Evolutionary conservation across 805 yeast genomes (phyloP).

Genomic region (Saccharomycopsis sp.): DNA sequence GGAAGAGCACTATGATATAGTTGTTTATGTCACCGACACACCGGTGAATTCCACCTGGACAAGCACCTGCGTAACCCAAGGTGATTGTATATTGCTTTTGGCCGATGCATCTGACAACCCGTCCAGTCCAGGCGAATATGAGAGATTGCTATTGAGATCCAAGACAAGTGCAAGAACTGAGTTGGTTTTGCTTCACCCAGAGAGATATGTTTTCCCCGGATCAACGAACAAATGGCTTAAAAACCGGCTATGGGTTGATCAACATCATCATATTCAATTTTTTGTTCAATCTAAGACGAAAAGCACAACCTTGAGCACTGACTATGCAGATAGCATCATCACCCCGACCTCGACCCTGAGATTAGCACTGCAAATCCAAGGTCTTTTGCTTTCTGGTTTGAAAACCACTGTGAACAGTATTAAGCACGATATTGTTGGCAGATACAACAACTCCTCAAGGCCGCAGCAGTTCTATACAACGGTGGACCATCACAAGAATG

Average conservation of each 20-base stretch:
- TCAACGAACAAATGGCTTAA: slow-evolving; percentile 79
- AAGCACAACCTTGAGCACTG: background rate
- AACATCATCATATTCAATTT: slow-evolving; percentile 89
- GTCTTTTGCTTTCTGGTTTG: slow-evolving; percentile 21
- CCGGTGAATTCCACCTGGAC: slow-evolving; percentile 83
- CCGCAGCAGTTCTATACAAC: slow-evolving; percentile 11
- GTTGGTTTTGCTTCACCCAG: slow-evolving; percentile 74
- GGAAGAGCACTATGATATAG: slow-evolving; percentile 83
- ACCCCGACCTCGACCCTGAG: background rate
- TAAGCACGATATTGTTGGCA: slow-evolving; percentile 25
- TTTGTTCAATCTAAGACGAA: slow-evolving; percentile 23
- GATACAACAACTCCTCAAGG: slow-evolving; percentile 23
- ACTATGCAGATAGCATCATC: background rate
- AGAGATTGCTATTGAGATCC: slow-evolving; percentile 59
- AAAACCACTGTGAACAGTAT: slow-evolving; percentile 31
- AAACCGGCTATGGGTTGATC: slow-evolving; percentile 80
- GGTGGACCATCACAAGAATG: slow-evolving; percentile 53
- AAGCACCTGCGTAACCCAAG: slow-evolving; percentile 84
- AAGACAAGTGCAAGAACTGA: slow-evolving; percentile 86
- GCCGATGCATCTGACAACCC: slow-evolving; percentile 77
- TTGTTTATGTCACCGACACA: slow-evolving; percentile 84
- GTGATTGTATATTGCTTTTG: slow-evolving; percentile 82
- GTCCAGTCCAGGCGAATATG: slow-evolving; percentile 79
- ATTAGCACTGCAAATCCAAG: slow-evolving; percentile 1
- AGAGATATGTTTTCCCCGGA: slow-evolving; percentile 75